These are phyloP conservation scores for Fusarium fujikuroi DNA, from an alignment of 2,329 filamentous ascomycete genomes.

Conservation along the genomic window DNA sequence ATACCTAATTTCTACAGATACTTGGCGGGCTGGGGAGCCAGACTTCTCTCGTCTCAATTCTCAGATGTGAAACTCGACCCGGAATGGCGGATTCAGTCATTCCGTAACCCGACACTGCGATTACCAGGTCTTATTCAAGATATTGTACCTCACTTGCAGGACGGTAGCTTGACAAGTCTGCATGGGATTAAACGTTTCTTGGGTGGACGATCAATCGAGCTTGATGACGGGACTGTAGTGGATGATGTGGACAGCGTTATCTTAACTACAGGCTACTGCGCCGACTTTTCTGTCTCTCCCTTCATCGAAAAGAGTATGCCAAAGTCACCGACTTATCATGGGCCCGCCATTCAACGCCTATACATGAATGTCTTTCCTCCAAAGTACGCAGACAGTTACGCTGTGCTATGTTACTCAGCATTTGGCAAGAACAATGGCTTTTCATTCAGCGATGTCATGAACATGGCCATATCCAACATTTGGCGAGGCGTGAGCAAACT, in stretches of 20 bases:
- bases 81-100: conserved; percentile 13
- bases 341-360: not conserved
- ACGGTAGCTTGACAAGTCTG: conserved; percentile 16
- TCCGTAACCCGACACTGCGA: not conserved
- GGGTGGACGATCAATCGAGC: conserved; percentile 21
- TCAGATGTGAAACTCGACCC: conserved; percentile 2
- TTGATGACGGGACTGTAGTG: conserved; percentile 22
- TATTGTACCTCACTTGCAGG: conserved; percentile 6
- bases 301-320: conserved; percentile 12
- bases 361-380: conserved; percentile 29
- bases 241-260: conserved; percentile 14
- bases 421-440: conserved; percentile 30
- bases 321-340: not conserved
- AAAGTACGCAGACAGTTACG: conserved; percentile 20
- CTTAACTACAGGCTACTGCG: conserved; percentile 11
- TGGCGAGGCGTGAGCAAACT: conserved; percentile 20
- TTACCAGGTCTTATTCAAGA: conserved; percentile 20
- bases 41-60: not conserved
- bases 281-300: conserved; percentile 14
- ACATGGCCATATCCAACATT: conserved; percentile 25
- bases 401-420: conserved; percentile 20
- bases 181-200: conserved; percentile 3
- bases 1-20: conserved; percentile 2
- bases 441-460: conserved; percentile 31
- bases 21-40: not conserved